Evolutionary conservation across 768 basidiomycete genomes (phyloP), one percentile per base, ranked within the genome.

Genomic region (Tricholoma hemisulphureum): DNA sequence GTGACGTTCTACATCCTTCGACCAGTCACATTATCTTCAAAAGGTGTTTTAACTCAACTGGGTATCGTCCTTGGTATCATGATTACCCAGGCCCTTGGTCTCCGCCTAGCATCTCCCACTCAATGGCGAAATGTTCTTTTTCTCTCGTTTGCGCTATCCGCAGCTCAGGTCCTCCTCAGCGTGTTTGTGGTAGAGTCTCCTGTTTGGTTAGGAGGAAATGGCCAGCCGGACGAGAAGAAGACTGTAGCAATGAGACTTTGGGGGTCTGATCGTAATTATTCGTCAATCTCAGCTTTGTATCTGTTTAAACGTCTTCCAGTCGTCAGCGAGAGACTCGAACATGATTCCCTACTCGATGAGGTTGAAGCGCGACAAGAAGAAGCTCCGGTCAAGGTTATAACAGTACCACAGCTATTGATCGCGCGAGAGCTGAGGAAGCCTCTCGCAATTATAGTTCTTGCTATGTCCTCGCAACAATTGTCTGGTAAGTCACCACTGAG

Each of bases 41-140:
- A 58, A 91, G 90, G 90, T 20, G 88, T 93, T 24, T 77, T 94
- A 26, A 91, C 88, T 0, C 93, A 94, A 63, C 74, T 95, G 24
- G 85, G 82, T 35, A 89, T 96, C 65, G 92, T 96, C 31, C 71
- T 92, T 53, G 92, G 92, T 26, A 89, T 97, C 61, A 87, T 96
- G 80, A 69, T 85, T n/a, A 90, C 94, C 0, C 95, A 98, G 67
- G 71, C 79, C 4, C 76, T 92, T 59, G 93, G 93, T 3, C 76
- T 94, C 34, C 69, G 75, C 53, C 77, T 91, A 49, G 87, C 92
- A 14, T 85, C 85, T 9, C 88, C 88, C 1, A 77, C 76, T 52
- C 67, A 79, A 49, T 94, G 91, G 91, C 85, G 91, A 37, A 63
- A 80, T 41, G 90, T 93, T 20, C 78, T 91, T 20, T 69, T 86